Evolutionary conservation across 2,329 filamentous ascomycete species (phyloP), one percentile per base, ranked within the genome.

Genomic region (Hansfordia pulvinata): DNA sequence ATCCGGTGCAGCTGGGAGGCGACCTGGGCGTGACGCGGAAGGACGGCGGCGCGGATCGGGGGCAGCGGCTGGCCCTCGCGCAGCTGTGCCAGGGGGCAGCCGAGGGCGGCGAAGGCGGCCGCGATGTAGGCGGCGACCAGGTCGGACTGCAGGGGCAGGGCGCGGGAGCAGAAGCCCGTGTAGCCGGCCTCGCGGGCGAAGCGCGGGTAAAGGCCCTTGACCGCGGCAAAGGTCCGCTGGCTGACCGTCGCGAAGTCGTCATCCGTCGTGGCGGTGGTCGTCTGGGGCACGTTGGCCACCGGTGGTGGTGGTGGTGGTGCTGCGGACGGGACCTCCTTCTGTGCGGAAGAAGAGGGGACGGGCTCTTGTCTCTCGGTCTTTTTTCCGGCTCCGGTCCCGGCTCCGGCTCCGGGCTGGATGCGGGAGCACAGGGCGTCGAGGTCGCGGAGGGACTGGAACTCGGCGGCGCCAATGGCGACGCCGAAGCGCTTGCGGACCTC

Each of bases 401-500:
- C 21, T 29, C 34, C n/a, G 34, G 20, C 8, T 26, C 27, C 10
- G 17, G 18, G 17, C 30, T 36, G 12, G 27, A 25, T 10, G 52
- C 37, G 16, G 38, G 43, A 6, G 21, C 26, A 4, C n/a, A 54
- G 33, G 22, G 44, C 36, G 7, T 29, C 33, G 26, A 53, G 38
- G n/a, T 43, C 41, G 4, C 41, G 43, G 8, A 48, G 36, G 7
- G 47, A 39, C 29, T 52, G 39, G 3, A 48, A 26, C 15, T 49
- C 37, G 2, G 36, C 37, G 6, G 32, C 32, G 4, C 37, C 25
- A 4, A 56, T 27, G 0, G 40, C 44, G 26, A 42, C 44, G 4
- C 49, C 43, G 31, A 64, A 60, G 1, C 35, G 34, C 2, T 30
- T 27, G 23, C 60, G 52, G 3, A 62, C 34, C 27, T 64, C 61